A percentile compares a stretch with the other conserved stretches of the same genome.
Evolutionary conservation across 495 filamentous ascomycete genomes (phyloP).

Genomic region (Xylaria bambusicola): DNA sequence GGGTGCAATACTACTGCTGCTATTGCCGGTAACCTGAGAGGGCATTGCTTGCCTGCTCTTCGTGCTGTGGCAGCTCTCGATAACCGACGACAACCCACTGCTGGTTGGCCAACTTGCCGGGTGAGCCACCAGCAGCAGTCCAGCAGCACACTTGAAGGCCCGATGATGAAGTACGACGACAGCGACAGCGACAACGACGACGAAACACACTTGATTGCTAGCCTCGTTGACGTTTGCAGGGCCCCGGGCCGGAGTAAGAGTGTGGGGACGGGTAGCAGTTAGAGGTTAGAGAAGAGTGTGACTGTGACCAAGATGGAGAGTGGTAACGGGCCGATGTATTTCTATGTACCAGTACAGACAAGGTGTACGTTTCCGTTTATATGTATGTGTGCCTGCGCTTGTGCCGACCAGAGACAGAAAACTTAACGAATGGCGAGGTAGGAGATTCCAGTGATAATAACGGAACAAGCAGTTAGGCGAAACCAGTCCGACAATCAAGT

Average conservation of each 20-base stretch:
- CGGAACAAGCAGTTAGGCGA: not conserved
- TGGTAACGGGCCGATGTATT: not conserved
- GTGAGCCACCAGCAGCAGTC: constrained; percentile 5
- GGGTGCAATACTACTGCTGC: constrained; percentile 5
- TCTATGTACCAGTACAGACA: not conserved
- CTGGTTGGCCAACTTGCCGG: constrained; percentile 3
- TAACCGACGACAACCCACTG: constrained; percentile 4
- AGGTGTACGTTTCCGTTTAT: not conserved
- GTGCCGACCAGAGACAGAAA: not conserved
- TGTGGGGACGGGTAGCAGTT: not conserved
- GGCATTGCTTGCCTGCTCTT: constrained; percentile 17
- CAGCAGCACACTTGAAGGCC: not conserved
- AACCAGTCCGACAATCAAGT: not conserved
- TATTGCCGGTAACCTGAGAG: constrained; percentile 15
- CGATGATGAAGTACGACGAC: not conserved
- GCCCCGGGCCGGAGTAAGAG: constrained; percentile 2
- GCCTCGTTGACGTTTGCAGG: constrained; percentile 1
- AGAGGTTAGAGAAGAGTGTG: constrained; percentile 6
- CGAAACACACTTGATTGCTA: not conserved
- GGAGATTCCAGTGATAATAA: not conserved
- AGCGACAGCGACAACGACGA: too few species aligned
- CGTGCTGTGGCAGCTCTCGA: not conserved
- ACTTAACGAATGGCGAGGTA: not conserved
- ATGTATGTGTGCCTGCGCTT: not conserved
- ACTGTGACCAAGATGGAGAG: not conserved